Base-by-base conservation (phyloP, 2,329 filamentous ascomycete genomes). In the Verticillium zaregamsianum region DNA sequence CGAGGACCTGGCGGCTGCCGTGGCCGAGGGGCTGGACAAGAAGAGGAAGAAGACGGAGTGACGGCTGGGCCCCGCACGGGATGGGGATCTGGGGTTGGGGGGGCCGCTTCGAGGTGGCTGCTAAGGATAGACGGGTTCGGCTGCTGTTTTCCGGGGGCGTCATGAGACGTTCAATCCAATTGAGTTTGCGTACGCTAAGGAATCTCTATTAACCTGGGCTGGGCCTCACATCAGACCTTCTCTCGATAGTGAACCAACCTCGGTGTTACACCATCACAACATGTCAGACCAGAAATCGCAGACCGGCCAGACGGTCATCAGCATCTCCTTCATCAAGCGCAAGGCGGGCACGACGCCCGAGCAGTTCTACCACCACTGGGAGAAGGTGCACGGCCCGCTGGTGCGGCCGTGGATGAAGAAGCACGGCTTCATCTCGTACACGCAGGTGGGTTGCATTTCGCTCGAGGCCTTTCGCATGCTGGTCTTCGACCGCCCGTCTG, bases 1-100 rank as follows among this genome's bases (percentile, higher is more conserved):
- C 4, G 81, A 87, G 62, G 86, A 89, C 71, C 80, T 88, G 57
- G 86, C 85, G 60, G 72, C 70, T 39, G 70, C 72, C 14, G 72
- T 83, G 70, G 73, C 71, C 0, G 82, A 85, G 62, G 83, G 83
- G 0, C 66, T 84, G 23, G 72, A 73, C 59, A 73, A 68, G 66
- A 81, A 80, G 68, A 80, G 72, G 70, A 77, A 75, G 65, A 79
- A 75, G 69, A 69, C 59, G 25, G 65, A 66, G 7, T 66, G 45
- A 52, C 5, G 8, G 45, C 14, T 35, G 9, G 32, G 9, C 33
- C 33, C 11, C 33, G 9, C 32, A 8, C 3, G 32, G 32, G 12
- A 35, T 12, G 33, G 9, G 9, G 33, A 35, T 11, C 11, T 35
- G 33, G 33, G 33, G 33, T 35, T 35, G 33, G 14, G 8, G 11